phyloP scores from a whole-genome alignment of 2,329 filamentous ascomycete genomes.

The Dactylonectria estremocensis region DNA sequence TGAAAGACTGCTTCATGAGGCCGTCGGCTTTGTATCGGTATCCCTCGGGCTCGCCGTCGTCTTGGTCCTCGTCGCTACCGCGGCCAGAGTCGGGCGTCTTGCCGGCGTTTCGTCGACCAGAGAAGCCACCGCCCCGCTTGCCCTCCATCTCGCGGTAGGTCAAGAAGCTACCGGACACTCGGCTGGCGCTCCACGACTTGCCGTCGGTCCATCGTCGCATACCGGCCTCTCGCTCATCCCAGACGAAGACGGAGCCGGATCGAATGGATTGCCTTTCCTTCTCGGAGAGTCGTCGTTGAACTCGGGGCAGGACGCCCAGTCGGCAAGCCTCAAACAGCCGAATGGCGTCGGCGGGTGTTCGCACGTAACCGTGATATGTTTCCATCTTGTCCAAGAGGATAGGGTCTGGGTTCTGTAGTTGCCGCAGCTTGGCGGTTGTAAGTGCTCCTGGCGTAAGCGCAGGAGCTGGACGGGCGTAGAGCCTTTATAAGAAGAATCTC shows the following conservation, averaged over 20 bases:
- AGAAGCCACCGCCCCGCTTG: slow-evolving; percentile 88
- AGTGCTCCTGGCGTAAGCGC: slow-evolving; percentile 31
- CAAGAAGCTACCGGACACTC: slow-evolving; percentile 96
- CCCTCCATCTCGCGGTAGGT: slow-evolving; percentile 99
- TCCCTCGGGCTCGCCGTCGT: slow-evolving; percentile 88
- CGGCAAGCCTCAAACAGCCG: slow-evolving; percentile 98
- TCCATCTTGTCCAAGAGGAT: slow-evolving; percentile 77
- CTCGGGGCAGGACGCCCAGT: slow-evolving; percentile 88
- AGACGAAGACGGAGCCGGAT: slow-evolving; percentile 98
- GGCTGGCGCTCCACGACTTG: slow-evolving; percentile 98
- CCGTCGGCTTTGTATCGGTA: slow-evolving; percentile 97
- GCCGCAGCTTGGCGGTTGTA: slow-evolving; percentile 39
- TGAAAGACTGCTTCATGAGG: slow-evolving; percentile 99
- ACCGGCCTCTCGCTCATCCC: slow-evolving; percentile 97
- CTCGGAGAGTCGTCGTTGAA: slow-evolving; percentile 93
- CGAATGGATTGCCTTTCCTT: slow-evolving; percentile 97
- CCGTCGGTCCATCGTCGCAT: slow-evolving; percentile 99
- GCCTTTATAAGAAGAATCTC: slow-evolving; percentile 37
- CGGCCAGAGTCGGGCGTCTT: slow-evolving; percentile 89
- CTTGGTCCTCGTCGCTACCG: slow-evolving; percentile 87
- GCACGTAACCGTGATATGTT: slow-evolving; percentile 95
- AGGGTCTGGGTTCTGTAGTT: slow-evolving; percentile 36
- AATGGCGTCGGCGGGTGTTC: slow-evolving; percentile 96
- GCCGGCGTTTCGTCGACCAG: slow-evolving; percentile 71
- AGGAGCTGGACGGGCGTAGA: slow-evolving; percentile 35